Evolutionary conservation across 2,329 filamentous ascomycete species (phyloP), one percentile per base, ranked within the genome.

Genomic region (Sporothrix dimorphospora): DNA sequence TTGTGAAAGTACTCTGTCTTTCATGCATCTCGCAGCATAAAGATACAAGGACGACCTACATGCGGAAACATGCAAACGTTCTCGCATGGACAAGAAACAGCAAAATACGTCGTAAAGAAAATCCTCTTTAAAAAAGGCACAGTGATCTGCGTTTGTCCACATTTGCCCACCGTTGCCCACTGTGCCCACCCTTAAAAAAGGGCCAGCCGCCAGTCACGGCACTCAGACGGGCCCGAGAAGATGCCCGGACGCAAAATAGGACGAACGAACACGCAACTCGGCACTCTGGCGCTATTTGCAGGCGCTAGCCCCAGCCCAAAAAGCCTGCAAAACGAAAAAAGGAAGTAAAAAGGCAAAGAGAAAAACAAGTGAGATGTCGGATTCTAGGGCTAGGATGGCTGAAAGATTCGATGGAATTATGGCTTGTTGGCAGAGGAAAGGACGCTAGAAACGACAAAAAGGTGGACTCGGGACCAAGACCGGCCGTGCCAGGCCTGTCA

Each of bases 401-500:
- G 11, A 21, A 27, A 63, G 34, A 42, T 63, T 42, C 59, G 59
- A 45, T 63, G 59, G 59, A 63, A 63, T 63, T 63, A 63, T 59
- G 27, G 55, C 55, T 27, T 59, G 55, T 59, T 38, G 55, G 38
- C 38, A 42, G 40, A 16, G 16, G 21, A 47, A 67, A 34, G 12
- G 45, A n/a, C 45, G 65, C 65, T 51, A 67, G 63, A 51, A 66
- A 14, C 63, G 42, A 67, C 14, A 19, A 16, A 38, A n/a, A 27
- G 63, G 59, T 63, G 38, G 61, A 16, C 38, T 65, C n/a, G 27
- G 55, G 53, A 59, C 57, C 30, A n/a, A 45, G 21, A 45, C 42
- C 59, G 59, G 12, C 59, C 59, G 45, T 67, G 63, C 63, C 63
- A 67, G 63, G 45, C 63, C 24, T 67, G 63, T 51, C 63, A 51